Base-by-base conservation (phyloP, 192 early-diverging fungal genomes). In the Coemansia sp. region DNA sequence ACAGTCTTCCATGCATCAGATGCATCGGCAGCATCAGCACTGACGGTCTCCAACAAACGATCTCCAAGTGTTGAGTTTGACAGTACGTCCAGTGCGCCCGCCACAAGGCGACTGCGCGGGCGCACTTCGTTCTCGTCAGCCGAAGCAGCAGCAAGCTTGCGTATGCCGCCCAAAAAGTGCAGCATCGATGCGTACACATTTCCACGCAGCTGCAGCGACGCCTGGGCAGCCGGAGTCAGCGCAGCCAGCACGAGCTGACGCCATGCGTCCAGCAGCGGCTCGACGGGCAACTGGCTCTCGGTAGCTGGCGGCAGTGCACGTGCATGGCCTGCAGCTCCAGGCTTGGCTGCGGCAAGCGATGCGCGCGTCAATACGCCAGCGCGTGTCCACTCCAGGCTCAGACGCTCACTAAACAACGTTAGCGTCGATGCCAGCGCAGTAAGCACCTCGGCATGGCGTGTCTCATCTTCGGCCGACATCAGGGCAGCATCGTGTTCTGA, bases 1-100 rank as follows among this genome's bases (percentile, higher is more conserved):
- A 93, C 87, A 5, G 92, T 92, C 57, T 92, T 90, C 87, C 91
- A 94, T 3, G 91, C 86, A 41, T 87, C 88, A 25, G 85, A 83
- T 5, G 88, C 91, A 62, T 93, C 91, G 2, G 89, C 86, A 0
- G 94, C 96, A 79, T 98, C 96, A 4, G 85, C 79, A 58, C 89
- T 88, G 6, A 92, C 70, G 0, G 86, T 62, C 57, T 93, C 90
- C 23, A 95, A 76, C 53, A 96, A 73, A 12, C 85, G 78, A 35
- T 94, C 92, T 10, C 91, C 89, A 35, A 80, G 64, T 2, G 79
- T 69, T 23, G 80, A 70, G 53, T 66, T 58, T 1, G 70, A 53
- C 22, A 82, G 70, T 9, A 76, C 59, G 35, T 65, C 66, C 37
- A 73, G 64, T 2, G 89, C 72, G 1, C 82, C 75, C 1, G 84